Evolutionary conservation across 1,139 yeast genomes (phyloP), one percentile per base, ranked within the genome.

Genomic region (Insectozyma bohioensis): DNA sequence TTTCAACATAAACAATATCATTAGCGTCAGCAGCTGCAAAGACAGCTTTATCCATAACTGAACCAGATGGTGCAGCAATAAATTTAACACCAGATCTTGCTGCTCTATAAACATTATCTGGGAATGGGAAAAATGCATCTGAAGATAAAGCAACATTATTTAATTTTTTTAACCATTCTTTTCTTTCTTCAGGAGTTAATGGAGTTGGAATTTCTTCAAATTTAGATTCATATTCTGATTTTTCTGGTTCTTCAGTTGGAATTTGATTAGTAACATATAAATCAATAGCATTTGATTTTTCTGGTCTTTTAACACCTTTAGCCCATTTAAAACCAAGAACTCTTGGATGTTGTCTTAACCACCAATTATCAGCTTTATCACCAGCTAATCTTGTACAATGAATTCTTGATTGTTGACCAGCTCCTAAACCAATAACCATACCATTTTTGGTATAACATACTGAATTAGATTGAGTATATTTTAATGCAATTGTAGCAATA

Each of bases 101-200:
- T 42, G 97, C 97, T 63, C 98, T 80, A 78, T 90, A 88, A 49
- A 94, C 96, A 56, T 94, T 92, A 66, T 92, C 98, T 46, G 97
- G 95, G 92, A 92, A 92, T 67, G 98, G 98, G 95, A 92, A 92
- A 78, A 92, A 92, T 24, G 98, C 98, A 61, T 92, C 98, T 3
- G 97, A 87, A 12, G 97, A 84, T 51, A 88, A 74, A 7, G 97
- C 90, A 40, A 94, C 98, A 50, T 85, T 80, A 40, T 68, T 76
- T 58, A 87, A 75, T 68, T 88, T 79, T 43, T 68, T 54, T 48
- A 83, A 66, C 97, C 97, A 92, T 52, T 85, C 95, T 46, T 69
- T 67, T 67, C 94, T 86, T 72, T 94, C 98, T 47, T 74, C 80
- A 24, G 65, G 65, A 37, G 95, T 80, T 52, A 92, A 74, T 39